Evolutionary conservation across 345 rosid genomes (phyloP), one percentile per base, ranked within the genome.

Genomic region (Toxicodendron radicans): DNA sequence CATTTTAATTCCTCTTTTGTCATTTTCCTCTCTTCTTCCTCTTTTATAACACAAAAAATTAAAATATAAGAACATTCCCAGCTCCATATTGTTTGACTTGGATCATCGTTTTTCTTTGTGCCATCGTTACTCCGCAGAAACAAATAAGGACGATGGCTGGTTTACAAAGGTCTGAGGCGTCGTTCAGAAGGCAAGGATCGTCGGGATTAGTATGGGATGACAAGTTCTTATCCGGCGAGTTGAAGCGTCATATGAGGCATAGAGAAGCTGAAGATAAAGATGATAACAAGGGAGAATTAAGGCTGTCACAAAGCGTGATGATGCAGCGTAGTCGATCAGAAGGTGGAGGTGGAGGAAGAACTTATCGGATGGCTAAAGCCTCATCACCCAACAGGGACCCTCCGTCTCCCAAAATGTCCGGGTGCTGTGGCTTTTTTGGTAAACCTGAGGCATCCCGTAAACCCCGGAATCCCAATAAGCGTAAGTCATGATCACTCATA

Each of bases 161-260:
- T 45, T 79, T 94, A 67, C 86, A 83, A 49, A 90, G 98, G 80
- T 94, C 97, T 1, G 83, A 82, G 12, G 82, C 87, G 49, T 94
- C 98, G 35, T 94, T 90, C 66, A 80, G 98, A 75, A 88, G 98
- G 70, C 94, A 92, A 77, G 98, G 98, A 41, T 94, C 96, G 0
- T 94, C 97, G 0, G 98, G 98, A 2, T 74, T 89, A 21, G 81
- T 90, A 1, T 94, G 98, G 98, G 88, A 89, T 49, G 93, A 89
- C 79, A 85, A 83, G 75, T 71, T 80, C 75, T 62, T 88, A 38
- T 75, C 85, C 5, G 89, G 85, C 53, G 94, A 85, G 2, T 68
- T 68, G 23, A 66, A 45, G 78, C 68, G 62, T 5, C 43, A 38
- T 58, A 52, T 45, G 73, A 58, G 76, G 24, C 48, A 27, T 18